These are phyloP conservation scores for Toxicodendron radicans DNA, from an alignment of 345 rosid genomes.

Conservation along the genomic window DNA sequence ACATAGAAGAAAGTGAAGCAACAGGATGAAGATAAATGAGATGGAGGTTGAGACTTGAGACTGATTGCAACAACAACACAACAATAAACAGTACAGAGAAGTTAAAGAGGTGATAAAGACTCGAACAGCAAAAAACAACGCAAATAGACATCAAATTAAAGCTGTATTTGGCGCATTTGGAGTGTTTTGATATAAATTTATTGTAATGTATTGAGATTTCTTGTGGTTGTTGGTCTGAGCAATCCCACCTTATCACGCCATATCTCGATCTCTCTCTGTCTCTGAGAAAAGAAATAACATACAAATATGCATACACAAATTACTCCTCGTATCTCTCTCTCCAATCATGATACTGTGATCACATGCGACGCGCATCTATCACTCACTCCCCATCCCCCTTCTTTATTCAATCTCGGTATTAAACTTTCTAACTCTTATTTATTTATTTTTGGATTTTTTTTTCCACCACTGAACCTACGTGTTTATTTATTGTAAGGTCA, in stretches of 20 bases:
- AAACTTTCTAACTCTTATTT: too few species aligned
- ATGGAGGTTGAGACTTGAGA: not conserved
- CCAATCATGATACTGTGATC: not conserved
- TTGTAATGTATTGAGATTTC: conserved; percentile 10
- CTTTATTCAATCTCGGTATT: not conserved
- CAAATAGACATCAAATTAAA: conserved; percentile 30
- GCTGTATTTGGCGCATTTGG: conserved; percentile 13
- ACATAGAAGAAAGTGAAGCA: conserved; percentile 20
- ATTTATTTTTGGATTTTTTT: not conserved
- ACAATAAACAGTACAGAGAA: not conserved
- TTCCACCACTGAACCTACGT: too few species aligned
- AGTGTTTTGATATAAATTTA: not conserved
- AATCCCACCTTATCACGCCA: conserved; percentile 41
- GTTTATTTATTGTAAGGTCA: too few species aligned
- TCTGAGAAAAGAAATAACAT: not conserved
- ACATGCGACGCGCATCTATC: not conserved
- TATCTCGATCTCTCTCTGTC: conserved; percentile 1
- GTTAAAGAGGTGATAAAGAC: conserved; percentile 20
- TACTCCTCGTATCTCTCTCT: too few species aligned
- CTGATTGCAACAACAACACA: not conserved
- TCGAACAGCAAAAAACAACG: conserved; percentile 31
- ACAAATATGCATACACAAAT: not conserved
- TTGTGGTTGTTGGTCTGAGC: conserved; percentile 21
- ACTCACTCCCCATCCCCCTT: not conserved
- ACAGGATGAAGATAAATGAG: not conserved